Conservation (phyloP, 768 basidiomycete species). For the Psilocybe cyanescens region DNA sequence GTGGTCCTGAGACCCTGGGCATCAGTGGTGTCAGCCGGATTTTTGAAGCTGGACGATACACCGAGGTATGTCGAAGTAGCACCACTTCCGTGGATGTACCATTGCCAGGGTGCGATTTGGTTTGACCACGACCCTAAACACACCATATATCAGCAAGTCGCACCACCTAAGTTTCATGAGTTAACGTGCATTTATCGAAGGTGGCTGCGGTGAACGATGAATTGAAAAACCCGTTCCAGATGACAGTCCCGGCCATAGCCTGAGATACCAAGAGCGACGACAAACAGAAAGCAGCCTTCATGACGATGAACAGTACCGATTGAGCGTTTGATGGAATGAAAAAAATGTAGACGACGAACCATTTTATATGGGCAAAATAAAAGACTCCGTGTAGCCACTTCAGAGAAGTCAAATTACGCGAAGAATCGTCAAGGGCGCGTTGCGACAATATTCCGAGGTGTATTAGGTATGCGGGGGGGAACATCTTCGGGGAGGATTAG, state of each 20-base stretch:
- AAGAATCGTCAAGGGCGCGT: background rate
- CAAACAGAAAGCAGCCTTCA: slow-evolving; percentile 18
- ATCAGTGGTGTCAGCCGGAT: slow-evolving; percentile 23
- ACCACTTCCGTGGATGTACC: slow-evolving; percentile 23
- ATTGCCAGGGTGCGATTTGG: slow-evolving; percentile 24
- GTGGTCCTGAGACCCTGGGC: slow-evolving; percentile 24
- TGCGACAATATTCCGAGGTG: slow-evolving; percentile 23
- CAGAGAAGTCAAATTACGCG: slow-evolving; percentile 9
- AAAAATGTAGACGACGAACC: background rate
- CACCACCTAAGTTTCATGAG: background rate
- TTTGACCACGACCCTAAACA: slow-evolving; percentile 23
- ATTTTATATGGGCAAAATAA: slow-evolving; percentile 10
- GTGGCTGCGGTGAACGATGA: slow-evolving; percentile 18
- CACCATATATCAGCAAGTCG: background rate
- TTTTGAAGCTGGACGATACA: slow-evolving; percentile 22
- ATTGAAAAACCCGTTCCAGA: slow-evolving; percentile 25
- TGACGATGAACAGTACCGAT: slow-evolving; percentile 5
- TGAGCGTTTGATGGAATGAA: slow-evolving; percentile 1
- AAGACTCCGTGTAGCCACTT: slow-evolving; percentile 8
- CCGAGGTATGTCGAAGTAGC: slow-evolving; percentile 21
- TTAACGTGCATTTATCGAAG: slow-evolving; percentile 19
- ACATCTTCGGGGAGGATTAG: slow-evolving; percentile 20
- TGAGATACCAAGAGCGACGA: slow-evolving; percentile 18
- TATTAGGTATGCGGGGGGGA: slow-evolving; percentile 4
- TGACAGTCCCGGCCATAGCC: slow-evolving; percentile 19